A percentile compares a stretch with the other conserved stretches of the same genome.
phyloP scores from a whole-genome alignment of 108 stramenopile species.

The Skeletonema marinoi region DNA sequence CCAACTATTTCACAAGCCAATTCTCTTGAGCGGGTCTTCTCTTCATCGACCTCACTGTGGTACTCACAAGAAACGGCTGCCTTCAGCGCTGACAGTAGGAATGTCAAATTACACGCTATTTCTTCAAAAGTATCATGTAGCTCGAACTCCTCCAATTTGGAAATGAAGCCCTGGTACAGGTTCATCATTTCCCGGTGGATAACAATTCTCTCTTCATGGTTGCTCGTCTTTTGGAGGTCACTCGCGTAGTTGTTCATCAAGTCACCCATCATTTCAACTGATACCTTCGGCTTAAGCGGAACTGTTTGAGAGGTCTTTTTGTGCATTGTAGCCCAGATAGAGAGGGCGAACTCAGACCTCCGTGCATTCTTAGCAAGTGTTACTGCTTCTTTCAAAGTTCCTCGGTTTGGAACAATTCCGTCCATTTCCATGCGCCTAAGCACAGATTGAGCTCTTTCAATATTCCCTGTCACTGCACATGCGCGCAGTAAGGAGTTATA shows the following conservation, averaged over 20 bases:
- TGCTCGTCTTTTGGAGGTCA: conserved; percentile 21
- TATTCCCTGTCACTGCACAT: conserved; percentile 76
- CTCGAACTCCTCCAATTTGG: conserved; percentile 34
- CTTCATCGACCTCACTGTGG: background rate
- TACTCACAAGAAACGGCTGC: conserved; percentile 53
- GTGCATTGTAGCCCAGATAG: conserved; percentile 60
- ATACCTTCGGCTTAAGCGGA: conserved; percentile 14
- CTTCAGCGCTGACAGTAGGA: conserved; percentile 47
- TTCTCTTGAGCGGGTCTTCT: conserved; percentile 14
- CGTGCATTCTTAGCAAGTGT: conserved; percentile 62
- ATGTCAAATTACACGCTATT: conserved; percentile 36
- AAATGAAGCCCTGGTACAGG: conserved; percentile 47
- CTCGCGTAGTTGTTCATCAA: conserved; percentile 23
- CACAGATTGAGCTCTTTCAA: conserved; percentile 59
- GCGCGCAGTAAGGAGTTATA: conserved; percentile 83
- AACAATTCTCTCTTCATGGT: conserved; percentile 25
- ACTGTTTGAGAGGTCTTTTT: conserved; percentile 17
- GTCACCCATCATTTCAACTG: conserved; percentile 30
- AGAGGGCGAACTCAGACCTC: conserved; percentile 58
- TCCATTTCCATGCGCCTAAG: conserved; percentile 55
- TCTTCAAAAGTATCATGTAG: conserved; percentile 42
- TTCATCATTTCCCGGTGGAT: conserved; percentile 41
- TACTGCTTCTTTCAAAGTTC: conserved; percentile 68
- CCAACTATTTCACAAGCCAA: conserved; percentile 23
- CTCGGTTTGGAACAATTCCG: conserved; percentile 65